Percentiles rank a stretch among this genome's conserved stretches.
Evolutionary conservation across 345 rosid species (phyloP).

Genomic region (Moricandia arvensis): DNA sequence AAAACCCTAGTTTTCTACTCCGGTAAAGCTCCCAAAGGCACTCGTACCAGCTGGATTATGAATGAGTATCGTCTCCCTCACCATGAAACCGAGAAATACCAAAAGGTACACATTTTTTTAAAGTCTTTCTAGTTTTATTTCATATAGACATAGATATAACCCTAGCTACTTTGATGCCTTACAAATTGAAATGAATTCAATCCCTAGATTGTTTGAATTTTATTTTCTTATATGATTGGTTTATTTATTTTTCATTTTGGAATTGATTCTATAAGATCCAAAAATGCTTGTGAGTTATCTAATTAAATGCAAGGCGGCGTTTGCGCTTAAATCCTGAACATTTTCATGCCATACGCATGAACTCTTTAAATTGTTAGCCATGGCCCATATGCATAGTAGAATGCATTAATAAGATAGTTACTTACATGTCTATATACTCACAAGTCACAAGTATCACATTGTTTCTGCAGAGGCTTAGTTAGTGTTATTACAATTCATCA

Average conservation of each 20-base stretch:
- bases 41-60: conserved; percentile 99
- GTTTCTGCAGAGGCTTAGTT: conserved; percentile 15
- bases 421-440: conserved; percentile 9
- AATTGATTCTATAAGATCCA: neutral
- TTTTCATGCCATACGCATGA: conserved; percentile 40
- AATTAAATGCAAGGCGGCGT: conserved; percentile 36
- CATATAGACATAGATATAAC: conserved; percentile 8
- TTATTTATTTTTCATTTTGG: neutral
- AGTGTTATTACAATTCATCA: conserved; percentile 19
- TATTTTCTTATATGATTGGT: neutral
- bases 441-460: conserved; percentile 4
- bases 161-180: conserved; percentile 26
- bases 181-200: neutral
- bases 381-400: conserved; percentile 37
- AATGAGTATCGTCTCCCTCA: conserved; percentile 99
- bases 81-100: conserved; percentile 85
- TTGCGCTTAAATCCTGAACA: conserved; percentile 24
- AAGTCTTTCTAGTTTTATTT: neutral
- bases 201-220: conserved; percentile 16
- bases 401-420: conserved; percentile 24
- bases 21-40: conserved; percentile 97
- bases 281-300: conserved; percentile 12
- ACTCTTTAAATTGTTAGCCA: conserved; percentile 34
- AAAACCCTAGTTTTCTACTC: conserved; percentile 99
- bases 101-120: conserved; percentile 72